Evolutionary conservation across 2,329 filamentous ascomycete genomes (phyloP).

Genomic region (Penicillium aurantiogriseum): DNA sequence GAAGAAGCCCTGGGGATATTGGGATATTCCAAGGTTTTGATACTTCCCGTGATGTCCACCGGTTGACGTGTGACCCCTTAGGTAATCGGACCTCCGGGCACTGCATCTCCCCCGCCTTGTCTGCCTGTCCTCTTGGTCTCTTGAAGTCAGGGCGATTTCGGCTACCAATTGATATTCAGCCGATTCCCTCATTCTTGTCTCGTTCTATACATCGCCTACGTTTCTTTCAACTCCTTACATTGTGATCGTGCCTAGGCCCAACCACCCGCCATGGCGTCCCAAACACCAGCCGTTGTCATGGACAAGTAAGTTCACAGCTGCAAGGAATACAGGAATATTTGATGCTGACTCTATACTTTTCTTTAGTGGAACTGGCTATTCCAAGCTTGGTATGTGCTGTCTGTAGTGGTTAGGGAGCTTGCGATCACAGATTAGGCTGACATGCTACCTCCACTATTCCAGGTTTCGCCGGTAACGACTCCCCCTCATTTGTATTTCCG

Average conservation of each 20-base stretch:
- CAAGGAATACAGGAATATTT: constrained; percentile 15
- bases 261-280: constrained; percentile 72
- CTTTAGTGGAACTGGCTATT: constrained; percentile 93
- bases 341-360: constrained; percentile 21
- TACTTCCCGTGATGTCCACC: constrained; percentile 9
- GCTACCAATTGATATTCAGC: constrained; percentile 9
- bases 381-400: constrained; percentile 79
- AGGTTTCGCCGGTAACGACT: constrained; percentile 99
- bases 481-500: constrained; percentile 97
- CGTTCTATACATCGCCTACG: not conserved
- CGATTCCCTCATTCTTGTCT: not conserved
- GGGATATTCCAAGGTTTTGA: not conserved
- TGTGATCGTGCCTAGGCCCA: constrained; percentile 6
- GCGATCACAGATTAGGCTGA: constrained; percentile 34
- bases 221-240: not conserved
- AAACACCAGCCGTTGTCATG: constrained; percentile 99
- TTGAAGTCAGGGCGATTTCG: constrained; percentile 4
- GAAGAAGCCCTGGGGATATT: not conserved
- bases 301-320: constrained; percentile 78
- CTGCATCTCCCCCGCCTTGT: constrained; percentile 25
- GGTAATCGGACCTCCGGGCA: constrained; percentile 18
- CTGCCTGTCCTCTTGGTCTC: constrained; percentile 25
- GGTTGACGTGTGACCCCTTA: constrained; percentile 11
- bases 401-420: constrained; percentile 10
- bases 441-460: constrained; percentile 14